Evolutionary conservation across 257 asterid genomes (phyloP).

Genomic region (Fraxinus pennsylvanica): DNA sequence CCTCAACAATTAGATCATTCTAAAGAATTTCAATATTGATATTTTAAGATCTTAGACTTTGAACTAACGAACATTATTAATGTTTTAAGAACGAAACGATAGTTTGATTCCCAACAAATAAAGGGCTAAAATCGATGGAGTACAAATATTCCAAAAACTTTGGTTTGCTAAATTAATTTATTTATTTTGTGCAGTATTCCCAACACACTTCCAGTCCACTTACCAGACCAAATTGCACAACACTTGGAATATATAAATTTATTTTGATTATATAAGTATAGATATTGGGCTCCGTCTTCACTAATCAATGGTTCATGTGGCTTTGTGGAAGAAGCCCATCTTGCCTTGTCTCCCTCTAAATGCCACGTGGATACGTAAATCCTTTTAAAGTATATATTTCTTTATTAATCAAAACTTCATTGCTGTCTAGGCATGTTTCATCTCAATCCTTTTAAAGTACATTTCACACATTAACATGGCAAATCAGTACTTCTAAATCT

Average conservation of each 20-base stretch:
- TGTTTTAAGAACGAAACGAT: too few relatives aligned
- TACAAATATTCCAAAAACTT: constrained; percentile 46
- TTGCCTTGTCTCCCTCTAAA: constrained; percentile 40
- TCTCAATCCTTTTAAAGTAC: too few relatives aligned
- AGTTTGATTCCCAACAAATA: neutral
- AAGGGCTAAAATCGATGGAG: constrained; percentile 43
- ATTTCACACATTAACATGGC: too few relatives aligned
- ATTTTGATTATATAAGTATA: constrained; percentile 18
- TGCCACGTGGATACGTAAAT: neutral
- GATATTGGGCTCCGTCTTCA: constrained; percentile 41
- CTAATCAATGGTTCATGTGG: constrained; percentile 54
- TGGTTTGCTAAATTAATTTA: constrained; percentile 25
- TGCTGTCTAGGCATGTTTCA: too few relatives aligned
- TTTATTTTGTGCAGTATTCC: neutral
- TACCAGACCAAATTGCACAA: neutral
- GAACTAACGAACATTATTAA: neutral
- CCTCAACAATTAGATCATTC: too few relatives aligned
- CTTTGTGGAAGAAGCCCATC: constrained; percentile 44
- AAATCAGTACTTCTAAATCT: too few relatives aligned
- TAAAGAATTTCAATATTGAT: too few relatives aligned
- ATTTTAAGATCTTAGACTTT: neutral
- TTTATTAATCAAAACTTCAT: too few relatives aligned
- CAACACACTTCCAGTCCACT: neutral
- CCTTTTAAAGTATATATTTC: too few relatives aligned
- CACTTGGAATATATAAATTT: neutral